phyloP scores from a whole-genome alignment of 345 rosid genomes.

The Tarenaya hassleriana region DNA sequence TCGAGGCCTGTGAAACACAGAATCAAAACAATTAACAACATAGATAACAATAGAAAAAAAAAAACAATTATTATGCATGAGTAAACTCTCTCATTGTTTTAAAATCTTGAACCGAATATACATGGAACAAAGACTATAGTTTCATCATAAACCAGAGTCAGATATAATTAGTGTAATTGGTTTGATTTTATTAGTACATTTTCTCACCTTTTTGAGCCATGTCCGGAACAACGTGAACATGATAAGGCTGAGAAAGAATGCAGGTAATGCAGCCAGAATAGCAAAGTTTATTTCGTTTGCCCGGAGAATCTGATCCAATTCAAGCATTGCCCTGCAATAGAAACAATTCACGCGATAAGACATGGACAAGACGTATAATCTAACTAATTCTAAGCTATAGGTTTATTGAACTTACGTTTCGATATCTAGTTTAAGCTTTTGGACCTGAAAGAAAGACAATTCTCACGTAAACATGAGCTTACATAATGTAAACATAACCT shows the following conservation, averaged over 20 bases:
- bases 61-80: background rate
- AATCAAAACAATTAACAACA: background rate
- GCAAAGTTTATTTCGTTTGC: slow-evolving; percentile 98
- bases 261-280: slow-evolving; percentile 91
- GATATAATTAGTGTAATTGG: slow-evolving; percentile 8
- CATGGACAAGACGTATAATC: slow-evolving; percentile 9
- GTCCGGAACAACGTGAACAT: slow-evolving; percentile 58
- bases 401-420: slow-evolving; percentile 65
- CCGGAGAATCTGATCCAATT: slow-evolving; percentile 87
- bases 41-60: too few species aligned
- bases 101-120: too few species aligned
- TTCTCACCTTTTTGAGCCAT: slow-evolving; percentile 66
- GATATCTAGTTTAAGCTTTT: slow-evolving; percentile 87
- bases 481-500: slow-evolving; percentile 16
- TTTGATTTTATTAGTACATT: slow-evolving; percentile 7
- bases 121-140: too few species aligned
- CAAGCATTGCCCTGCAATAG: slow-evolving; percentile 85
- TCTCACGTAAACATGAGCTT: slow-evolving; percentile 15
- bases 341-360: slow-evolving; percentile 17
- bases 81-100: too few species aligned
- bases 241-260: slow-evolving; percentile 64
- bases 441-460: slow-evolving; percentile 57
- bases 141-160: slow-evolving; percentile 5
- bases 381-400: slow-evolving; percentile 15
- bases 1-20: too few species aligned